phyloP scores from a whole-genome alignment of 345 rosid species.

The Eucalyptus tenuipes region DNA sequence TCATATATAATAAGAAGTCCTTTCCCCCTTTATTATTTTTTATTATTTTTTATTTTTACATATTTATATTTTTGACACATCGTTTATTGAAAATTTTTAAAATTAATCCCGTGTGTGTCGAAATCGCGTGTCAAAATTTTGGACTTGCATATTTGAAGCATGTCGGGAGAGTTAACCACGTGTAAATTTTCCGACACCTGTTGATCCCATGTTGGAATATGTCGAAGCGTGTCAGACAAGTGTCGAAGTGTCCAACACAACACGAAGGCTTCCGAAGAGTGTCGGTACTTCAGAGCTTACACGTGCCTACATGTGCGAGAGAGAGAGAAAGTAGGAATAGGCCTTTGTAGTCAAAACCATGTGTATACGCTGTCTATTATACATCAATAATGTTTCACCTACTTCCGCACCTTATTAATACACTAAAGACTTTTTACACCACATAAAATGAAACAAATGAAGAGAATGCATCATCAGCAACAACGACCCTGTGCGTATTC shows the following conservation, averaged over 20 bases:
- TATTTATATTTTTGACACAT: too few species aligned
- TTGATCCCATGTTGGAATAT: too few species aligned
- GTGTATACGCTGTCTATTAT: background rate
- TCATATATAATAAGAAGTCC: too few species aligned
- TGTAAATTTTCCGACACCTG: accelerated
- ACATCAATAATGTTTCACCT: background rate
- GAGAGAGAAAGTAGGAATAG: background rate
- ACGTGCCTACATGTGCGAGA: too few species aligned
- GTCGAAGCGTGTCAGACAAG: accelerated
- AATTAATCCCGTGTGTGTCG: accelerated
- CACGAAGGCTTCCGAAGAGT: accelerated
- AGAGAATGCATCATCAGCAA: background rate
- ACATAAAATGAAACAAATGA: background rate
- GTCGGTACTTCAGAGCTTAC: too few species aligned
- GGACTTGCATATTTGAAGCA: accelerated
- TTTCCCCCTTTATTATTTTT: too few species aligned
- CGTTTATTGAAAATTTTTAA: too few species aligned
- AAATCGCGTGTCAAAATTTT: too few species aligned
- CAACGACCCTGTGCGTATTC: background rate
- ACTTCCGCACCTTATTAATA: background rate
- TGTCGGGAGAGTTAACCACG: accelerated
- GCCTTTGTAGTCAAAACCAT: background rate
- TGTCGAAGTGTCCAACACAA: accelerated
- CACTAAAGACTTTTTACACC: background rate
- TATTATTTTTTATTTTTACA: too few species aligned